Percentiles rank a stretch among this genome's conserved stretches.
Evolutionary conservation across 768 basidiomycete genomes (phyloP).

Genomic region (Termitomyces sp.): DNA sequence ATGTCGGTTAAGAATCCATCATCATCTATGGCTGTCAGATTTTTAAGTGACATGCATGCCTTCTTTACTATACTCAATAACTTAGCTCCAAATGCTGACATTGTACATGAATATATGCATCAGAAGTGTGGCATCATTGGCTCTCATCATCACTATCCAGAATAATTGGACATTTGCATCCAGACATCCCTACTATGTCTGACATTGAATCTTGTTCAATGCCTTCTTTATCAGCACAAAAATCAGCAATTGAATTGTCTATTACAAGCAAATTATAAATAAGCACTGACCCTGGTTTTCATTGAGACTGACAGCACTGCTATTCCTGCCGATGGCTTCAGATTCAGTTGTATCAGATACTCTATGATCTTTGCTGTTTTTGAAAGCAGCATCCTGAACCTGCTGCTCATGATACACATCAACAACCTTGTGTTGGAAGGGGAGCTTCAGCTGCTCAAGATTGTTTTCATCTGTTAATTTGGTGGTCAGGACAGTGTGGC

Average conservation of each 20-base stretch:
- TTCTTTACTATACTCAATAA: neutral
- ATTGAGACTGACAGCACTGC: neutral
- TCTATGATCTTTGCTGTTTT: neutral
- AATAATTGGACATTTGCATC: neutral
- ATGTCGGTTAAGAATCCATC: neutral
- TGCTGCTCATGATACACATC: neutral
- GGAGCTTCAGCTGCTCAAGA: neutral
- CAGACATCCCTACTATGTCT: neutral
- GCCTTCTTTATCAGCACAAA: neutral
- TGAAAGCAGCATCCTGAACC: neutral
- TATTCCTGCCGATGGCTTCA: neutral
- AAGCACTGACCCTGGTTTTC: neutral
- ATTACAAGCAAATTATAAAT: neutral
- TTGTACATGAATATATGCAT: neutral
- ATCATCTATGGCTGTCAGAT: neutral
- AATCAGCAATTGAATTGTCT: neutral
- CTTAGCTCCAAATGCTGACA: neutral
- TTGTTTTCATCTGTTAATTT: neutral
- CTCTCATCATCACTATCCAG: neutral
- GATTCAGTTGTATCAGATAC: neutral
- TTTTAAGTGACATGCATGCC: neutral
- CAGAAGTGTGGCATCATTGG: neutral
- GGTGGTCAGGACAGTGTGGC: neutral
- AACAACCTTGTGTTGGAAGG: neutral
- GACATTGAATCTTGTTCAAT: neutral